Evolutionary conservation across 1,284 basidiomycete genomes (phyloP), one percentile per base, ranked within the genome.

Genomic region (Dichomitus squalens): DNA sequence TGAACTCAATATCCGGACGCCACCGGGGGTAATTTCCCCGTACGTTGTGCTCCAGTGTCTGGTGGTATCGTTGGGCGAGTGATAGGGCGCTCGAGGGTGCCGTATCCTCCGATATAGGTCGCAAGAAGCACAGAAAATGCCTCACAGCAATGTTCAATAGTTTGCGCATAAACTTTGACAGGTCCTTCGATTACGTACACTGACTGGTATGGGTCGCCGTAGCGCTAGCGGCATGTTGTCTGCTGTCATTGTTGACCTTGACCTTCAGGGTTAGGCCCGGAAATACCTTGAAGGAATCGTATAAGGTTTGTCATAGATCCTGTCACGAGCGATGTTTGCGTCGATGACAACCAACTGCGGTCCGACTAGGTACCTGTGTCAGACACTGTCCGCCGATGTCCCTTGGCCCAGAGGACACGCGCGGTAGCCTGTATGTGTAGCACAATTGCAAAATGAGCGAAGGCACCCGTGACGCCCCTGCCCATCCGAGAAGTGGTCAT

Each of bases 31-130:
- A 21, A 14, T 25, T 29, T 8, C 41, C 27, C 41, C 25, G 14
- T 39, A 14, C 9, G 39, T 39, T 29, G 16, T 7, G 7, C 25
- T n/a, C 5, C 41, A 27, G 25, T 23, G 31, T 18, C 1, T 14
- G 23, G 25, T 44, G 12, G 25, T 23, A 44, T n/a, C n/a, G 29
- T 18, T n/a, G 16, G 6, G 25, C 46, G n/a, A 49, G 40, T 29
- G 11, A n/a, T 25, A 44, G 25, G 40, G 40, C 41, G 41, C 41
- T 44, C 4, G 25, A 44, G 41, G 7, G 29, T 12, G 18, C 23
- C n/a, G 25, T n/a, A 44, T 44, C 16, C 48, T 58, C 60, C 60
- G 54, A 61, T 56, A 41, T 34, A 21, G 35, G 33, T 58, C 53
- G 57, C 60, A 41, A 56, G 60, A 56, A 58, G 56, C 47, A 29